Percentiles rank a stretch among this genome's conserved stretches.
These are phyloP conservation scores for Lachnellula subtilissima DNA, from an alignment of 2,329 filamentous ascomycete species.

Conservation along the genomic window DNA sequence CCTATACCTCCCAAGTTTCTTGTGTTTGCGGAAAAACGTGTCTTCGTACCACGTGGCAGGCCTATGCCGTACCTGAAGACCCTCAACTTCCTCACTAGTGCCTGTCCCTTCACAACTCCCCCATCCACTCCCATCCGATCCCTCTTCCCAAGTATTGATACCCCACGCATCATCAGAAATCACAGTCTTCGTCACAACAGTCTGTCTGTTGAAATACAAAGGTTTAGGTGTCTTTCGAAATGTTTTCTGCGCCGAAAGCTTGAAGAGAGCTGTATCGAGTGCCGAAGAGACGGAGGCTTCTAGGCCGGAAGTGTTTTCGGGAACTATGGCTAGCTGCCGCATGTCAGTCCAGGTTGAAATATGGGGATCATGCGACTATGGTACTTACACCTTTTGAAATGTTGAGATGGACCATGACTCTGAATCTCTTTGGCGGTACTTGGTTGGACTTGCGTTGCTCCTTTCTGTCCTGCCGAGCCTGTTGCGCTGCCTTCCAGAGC, in stretches of 20 bases:
- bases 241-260: conserved; percentile 40
- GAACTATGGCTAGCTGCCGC: neutral
- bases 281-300: conserved; percentile 32
- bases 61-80: neutral
- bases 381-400: too few relatives aligned
- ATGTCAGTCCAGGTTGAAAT: neutral
- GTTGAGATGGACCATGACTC: too few relatives aligned
- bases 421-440: too few relatives aligned
- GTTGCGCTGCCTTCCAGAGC: too few relatives aligned
- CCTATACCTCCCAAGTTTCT: neutral
- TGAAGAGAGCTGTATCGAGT: conserved; percentile 44
- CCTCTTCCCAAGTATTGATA: neutral
- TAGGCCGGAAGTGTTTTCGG: neutral
- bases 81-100: neutral
- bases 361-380: neutral
- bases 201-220: too few relatives aligned
- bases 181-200: neutral
- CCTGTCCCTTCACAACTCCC: neutral
- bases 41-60: neutral
- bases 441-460: too few relatives aligned
- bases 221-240: neutral
- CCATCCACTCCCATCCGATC: neutral
- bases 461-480: too few relatives aligned
- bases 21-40: neutral
- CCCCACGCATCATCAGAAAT: neutral